These are phyloP conservation scores for Candida freyschussii DNA, from an alignment of 1,139 yeast genomes.

Conservation along the genomic window DNA sequence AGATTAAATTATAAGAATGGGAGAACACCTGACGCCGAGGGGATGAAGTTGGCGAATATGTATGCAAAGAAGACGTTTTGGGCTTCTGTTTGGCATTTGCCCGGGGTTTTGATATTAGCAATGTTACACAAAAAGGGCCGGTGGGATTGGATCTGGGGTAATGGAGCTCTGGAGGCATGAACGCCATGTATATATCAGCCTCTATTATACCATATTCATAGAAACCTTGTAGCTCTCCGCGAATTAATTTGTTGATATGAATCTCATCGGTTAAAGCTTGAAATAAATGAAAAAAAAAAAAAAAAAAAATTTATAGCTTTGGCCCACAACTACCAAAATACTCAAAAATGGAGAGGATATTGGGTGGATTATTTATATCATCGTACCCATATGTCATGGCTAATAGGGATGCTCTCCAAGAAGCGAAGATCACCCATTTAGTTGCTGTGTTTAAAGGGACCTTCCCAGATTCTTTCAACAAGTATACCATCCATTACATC, in stretches of 20 bases:
- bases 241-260: no score
- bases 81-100: constrained; percentile 94
- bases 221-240: no score
- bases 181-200: no score
- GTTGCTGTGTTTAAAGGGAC: constrained; percentile 63
- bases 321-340: no score
- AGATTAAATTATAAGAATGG: constrained; percentile 44
- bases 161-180: constrained; percentile 4
- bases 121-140: constrained; percentile 94
- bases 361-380: constrained; percentile 64
- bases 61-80: constrained; percentile 85
- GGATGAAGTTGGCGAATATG: constrained; percentile 50
- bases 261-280: no score
- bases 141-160: constrained; percentile 69
- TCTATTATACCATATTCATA: no score
- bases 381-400: constrained; percentile 50
- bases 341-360: constrained; percentile 41
- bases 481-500: constrained; percentile 56
- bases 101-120: constrained; percentile 83
- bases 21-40: constrained; percentile 45
- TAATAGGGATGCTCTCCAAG: constrained; percentile 38
- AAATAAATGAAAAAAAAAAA: neutral
- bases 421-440: constrained; percentile 58
- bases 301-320: no score
- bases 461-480: constrained; percentile 47